Evolutionary conservation across 2,329 filamentous ascomycete genomes (phyloP).

Genomic region (Trichoderma atrobrunneum): DNA sequence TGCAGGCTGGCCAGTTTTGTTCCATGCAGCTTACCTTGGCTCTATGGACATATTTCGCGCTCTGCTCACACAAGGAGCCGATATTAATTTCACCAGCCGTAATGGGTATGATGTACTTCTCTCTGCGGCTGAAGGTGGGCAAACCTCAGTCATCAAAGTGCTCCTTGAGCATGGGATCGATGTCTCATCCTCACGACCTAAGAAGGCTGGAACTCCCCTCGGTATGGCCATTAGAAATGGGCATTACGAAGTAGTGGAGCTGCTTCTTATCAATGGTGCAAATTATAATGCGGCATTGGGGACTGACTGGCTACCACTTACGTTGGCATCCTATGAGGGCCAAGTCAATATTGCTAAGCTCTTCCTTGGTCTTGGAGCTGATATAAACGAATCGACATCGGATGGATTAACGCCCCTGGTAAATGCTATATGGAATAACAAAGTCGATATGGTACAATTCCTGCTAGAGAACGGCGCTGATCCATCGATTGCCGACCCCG

Average conservation of each 20-base stretch:
- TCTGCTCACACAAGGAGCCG: not conserved
- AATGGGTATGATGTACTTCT: not conserved
- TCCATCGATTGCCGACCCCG: not conserved
- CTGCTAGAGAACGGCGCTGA: not conserved
- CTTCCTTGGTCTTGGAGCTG: not conserved
- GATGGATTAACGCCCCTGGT: not conserved
- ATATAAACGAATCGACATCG: not conserved
- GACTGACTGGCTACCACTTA: not conserved
- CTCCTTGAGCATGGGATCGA: not conserved
- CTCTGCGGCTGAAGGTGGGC: not conserved
- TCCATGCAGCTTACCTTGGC: not conserved
- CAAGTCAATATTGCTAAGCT: not conserved
- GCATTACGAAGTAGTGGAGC: not conserved
- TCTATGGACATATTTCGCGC: not conserved
- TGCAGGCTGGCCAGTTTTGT: not conserved
- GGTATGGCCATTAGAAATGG: not conserved
- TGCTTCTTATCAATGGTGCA: not conserved
- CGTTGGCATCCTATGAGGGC: not conserved
- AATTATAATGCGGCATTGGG: not conserved
- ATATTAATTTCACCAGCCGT: not conserved
- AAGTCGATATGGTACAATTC: not conserved
- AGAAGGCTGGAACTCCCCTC: not conserved
- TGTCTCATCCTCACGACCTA: not conserved
- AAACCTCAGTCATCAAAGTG: not conserved
- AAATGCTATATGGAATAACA: not conserved